These are phyloP conservation scores for Lolium multiflorum DNA, from an alignment of 176 grass and related monocot species.

Conservation along the genomic window DNA sequence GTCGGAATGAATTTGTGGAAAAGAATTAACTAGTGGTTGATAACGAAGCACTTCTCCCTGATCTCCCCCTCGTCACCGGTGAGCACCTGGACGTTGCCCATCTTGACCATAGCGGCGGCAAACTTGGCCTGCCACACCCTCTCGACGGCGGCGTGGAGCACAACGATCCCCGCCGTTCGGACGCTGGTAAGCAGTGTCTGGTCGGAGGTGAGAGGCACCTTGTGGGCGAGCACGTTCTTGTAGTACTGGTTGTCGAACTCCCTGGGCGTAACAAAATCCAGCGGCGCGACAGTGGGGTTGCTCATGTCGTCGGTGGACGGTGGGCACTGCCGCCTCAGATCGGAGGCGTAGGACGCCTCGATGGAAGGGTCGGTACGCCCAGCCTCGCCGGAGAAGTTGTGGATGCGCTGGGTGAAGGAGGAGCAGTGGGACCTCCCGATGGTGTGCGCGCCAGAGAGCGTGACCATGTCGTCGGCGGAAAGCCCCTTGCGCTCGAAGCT, in stretches of 20 bases:
- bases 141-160: slow-evolving; percentile 14
- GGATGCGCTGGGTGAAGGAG: slow-evolving; percentile 35
- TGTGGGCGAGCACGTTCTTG: slow-evolving; percentile 40
- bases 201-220: slow-evolving; percentile 57
- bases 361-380: slow-evolving; percentile 44
- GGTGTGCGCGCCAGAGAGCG: slow-evolving; percentile 63
- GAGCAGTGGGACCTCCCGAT: slow-evolving; percentile 61
- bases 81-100: slow-evolving; percentile 51
- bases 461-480: slow-evolving; percentile 37
- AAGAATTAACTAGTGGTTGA: slow-evolving; percentile 29
- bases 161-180: slow-evolving; percentile 32
- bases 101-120: slow-evolving; percentile 45
- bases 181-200: slow-evolving; percentile 48
- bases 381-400: slow-evolving; percentile 37
- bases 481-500: slow-evolving; percentile 48
- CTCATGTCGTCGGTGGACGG: slow-evolving; percentile 1
- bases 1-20: not conserved
- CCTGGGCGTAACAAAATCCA: slow-evolving; percentile 30
- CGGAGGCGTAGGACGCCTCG: slow-evolving; percentile 23
- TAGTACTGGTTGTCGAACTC: slow-evolving; percentile 62
- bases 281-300: slow-evolving; percentile 20
- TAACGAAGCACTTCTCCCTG: slow-evolving; percentile 46
- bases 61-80: slow-evolving; percentile 47
- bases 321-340: slow-evolving; percentile 50
- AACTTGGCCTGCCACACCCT: slow-evolving; percentile 44